Evolutionary conservation across 805 yeast species (phyloP).

Genomic region (Metschnikowia cubensis): DNA sequence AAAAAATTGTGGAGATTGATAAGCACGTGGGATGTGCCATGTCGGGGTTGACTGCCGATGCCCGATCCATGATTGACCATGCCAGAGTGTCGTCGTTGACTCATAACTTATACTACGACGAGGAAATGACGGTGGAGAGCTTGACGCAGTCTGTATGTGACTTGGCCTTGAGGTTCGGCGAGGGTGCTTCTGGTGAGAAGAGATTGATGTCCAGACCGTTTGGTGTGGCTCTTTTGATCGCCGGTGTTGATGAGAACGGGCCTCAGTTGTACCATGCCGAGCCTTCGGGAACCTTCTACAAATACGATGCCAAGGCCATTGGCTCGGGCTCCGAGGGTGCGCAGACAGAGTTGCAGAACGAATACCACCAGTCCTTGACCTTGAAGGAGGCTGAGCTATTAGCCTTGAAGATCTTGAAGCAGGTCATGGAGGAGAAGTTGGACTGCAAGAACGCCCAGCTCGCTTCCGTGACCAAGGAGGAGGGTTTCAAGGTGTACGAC

Average conservation of each 20-base stretch:
- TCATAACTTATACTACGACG: slow-evolving; percentile 87
- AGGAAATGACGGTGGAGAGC: slow-evolving; percentile 85
- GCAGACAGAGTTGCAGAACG: slow-evolving; percentile 94
- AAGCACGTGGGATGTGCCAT: slow-evolving; percentile 95
- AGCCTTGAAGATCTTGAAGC: slow-evolving; percentile 84
- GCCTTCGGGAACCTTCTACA: slow-evolving; percentile 96
- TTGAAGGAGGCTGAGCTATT: slow-evolving; percentile 89
- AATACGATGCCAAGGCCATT: slow-evolving; percentile 97
- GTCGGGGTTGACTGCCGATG: slow-evolving; percentile 98
- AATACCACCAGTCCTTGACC: slow-evolving; percentile 89
- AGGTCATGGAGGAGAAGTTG: slow-evolving; percentile 98
- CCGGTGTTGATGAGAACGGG: slow-evolving; percentile 94
- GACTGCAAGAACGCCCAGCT: slow-evolving; percentile 94
- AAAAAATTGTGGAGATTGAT: slow-evolving; percentile 93
- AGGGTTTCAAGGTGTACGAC: slow-evolving; percentile 80
- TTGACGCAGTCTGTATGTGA: slow-evolving; percentile 97
- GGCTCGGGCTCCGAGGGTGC: slow-evolving; percentile 99
- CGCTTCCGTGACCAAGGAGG: slow-evolving; percentile 83
- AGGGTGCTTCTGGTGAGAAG: slow-evolving; percentile 95
- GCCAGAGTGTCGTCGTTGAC: slow-evolving; percentile 88
- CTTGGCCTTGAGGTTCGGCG: slow-evolving; percentile 93
- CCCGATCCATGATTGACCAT: slow-evolving; percentile 97
- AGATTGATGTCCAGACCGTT: slow-evolving; percentile 96
- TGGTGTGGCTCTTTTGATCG: slow-evolving; percentile 95
- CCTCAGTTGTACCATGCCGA: slow-evolving; percentile 98